Evolutionary conservation across 192 early-diverging fungal species (phyloP).

Genomic region (Mortierella hygrophila): DNA sequence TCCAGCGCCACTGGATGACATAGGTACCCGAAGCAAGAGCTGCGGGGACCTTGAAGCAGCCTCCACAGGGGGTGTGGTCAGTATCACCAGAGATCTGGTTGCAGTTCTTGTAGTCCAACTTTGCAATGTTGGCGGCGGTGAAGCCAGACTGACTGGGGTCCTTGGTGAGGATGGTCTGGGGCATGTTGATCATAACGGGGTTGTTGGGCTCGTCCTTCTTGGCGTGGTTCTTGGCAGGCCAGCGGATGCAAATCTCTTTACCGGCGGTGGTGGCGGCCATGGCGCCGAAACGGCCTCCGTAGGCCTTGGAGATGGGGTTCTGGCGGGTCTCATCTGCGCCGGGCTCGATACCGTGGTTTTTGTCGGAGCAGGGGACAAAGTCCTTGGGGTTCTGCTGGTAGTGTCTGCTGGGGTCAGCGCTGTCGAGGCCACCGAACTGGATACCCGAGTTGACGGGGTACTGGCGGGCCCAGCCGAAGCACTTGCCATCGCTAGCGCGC

Average conservation of each 20-base stretch:
- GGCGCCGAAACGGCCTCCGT: slow-evolving; percentile 30
- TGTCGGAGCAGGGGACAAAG: slow-evolving; percentile 35
- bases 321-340: slow-evolving; percentile 33
- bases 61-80: slow-evolving; percentile 48
- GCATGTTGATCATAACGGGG: slow-evolving; percentile 48
- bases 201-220: slow-evolving; percentile 19
- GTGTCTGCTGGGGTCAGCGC: slow-evolving; percentile 22
- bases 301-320: slow-evolving; percentile 37
- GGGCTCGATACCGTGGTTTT: slow-evolving; percentile 15
- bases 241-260: slow-evolving; percentile 42
- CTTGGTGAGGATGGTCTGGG: slow-evolving; percentile 13
- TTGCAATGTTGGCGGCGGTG: slow-evolving; percentile 25
- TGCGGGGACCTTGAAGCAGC: slow-evolving; percentile 32
- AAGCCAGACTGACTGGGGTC: slow-evolving; percentile 34
- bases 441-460: slow-evolving; percentile 24
- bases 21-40: slow-evolving; percentile 29
- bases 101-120: slow-evolving; percentile 54
- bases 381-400: slow-evolving; percentile 35
- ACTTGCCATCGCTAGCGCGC: slow-evolving; percentile 21
- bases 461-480: slow-evolving; percentile 43
- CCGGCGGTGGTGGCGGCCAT: slow-evolving; percentile 33
- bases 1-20: slow-evolving; percentile 54
- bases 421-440: slow-evolving; percentile 26
- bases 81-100: slow-evolving; percentile 21
- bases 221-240: slow-evolving; percentile 56